Evolutionary conservation across 106 monocot genomes (phyloP).

Genomic region (Allium fistulosum): DNA sequence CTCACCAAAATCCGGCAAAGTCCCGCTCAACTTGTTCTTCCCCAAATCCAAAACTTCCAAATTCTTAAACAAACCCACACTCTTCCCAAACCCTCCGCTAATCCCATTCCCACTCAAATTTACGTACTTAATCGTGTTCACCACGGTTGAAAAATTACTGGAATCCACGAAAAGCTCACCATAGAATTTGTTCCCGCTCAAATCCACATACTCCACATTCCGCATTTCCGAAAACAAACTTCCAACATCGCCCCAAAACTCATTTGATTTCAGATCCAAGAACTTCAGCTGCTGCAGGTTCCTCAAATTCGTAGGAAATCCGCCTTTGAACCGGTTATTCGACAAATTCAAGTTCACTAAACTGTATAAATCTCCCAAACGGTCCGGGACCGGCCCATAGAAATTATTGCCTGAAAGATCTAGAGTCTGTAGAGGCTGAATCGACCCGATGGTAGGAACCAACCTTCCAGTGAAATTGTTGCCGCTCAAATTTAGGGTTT

Average conservation of each 20-base stretch:
- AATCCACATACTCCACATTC: conserved; percentile 56
- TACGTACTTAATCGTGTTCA: conserved; percentile 41
- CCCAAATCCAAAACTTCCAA: conserved; percentile 68
- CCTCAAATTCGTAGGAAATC: conserved; percentile 39
- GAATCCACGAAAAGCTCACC: conserved; percentile 36
- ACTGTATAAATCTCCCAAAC: conserved; percentile 38
- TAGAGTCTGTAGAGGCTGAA: conserved; percentile 45
- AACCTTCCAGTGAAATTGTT: conserved; percentile 78
- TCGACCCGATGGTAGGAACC: conserved; percentile 38
- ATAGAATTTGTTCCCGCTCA: conserved; percentile 57
- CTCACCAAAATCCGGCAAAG: conserved; percentile 45
- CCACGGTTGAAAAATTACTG: conserved; percentile 28
- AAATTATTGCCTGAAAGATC: conserved; percentile 86
- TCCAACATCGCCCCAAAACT: conserved; percentile 34
- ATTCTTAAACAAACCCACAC: conserved; percentile 48
- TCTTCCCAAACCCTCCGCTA: conserved; percentile 38
- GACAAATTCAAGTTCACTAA: conserved; percentile 70
- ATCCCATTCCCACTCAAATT: conserved; percentile 65
- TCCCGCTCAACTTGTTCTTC: conserved; percentile 44
- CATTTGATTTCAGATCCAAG: conserved; percentile 65
- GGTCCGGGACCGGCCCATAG: conserved; percentile 63
- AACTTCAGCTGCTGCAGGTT: conserved; percentile 63
- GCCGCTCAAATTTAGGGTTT: conserved; percentile 48
- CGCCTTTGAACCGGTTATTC: conserved; percentile 47
- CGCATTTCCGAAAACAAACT: conserved; percentile 35